A percentile compares a stretch with the other conserved stretches of the same genome.
Evolutionary conservation across 768 basidiomycete genomes (phyloP).

Genomic region (Hypholoma fasciculare): DNA sequence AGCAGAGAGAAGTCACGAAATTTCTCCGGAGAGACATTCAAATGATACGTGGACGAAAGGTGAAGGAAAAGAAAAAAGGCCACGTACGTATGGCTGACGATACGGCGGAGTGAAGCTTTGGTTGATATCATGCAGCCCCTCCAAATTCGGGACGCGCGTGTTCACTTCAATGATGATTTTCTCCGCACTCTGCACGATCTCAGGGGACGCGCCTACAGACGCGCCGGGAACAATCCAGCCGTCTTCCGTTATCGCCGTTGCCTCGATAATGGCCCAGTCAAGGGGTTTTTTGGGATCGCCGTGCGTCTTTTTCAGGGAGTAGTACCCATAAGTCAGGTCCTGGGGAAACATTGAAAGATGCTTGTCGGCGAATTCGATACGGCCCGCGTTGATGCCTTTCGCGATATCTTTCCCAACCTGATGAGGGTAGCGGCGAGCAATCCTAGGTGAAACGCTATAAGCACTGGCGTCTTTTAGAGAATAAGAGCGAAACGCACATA

Average conservation of each 20-base stretch:
- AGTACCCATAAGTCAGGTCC: constrained; percentile 49
- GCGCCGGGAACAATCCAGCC: constrained; percentile 48
- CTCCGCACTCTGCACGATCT: constrained; percentile 47
- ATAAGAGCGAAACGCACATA: constrained; percentile 31
- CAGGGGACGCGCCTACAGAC: constrained; percentile 47
- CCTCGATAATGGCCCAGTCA: constrained; percentile 52
- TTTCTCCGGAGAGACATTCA: neutral
- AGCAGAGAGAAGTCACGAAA: neutral
- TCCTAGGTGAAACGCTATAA: constrained; percentile 10
- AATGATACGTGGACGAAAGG: constrained; percentile 8
- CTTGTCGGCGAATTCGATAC: constrained; percentile 49
- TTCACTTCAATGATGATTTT: constrained; percentile 54
- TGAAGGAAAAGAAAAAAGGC: neutral
- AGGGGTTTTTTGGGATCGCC: constrained; percentile 44
- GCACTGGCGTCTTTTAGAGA: neutral
- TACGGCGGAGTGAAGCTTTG: constrained; percentile 43
- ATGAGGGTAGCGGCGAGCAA: constrained; percentile 42
- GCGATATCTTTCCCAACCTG: constrained; percentile 50
- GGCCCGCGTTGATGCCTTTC: constrained; percentile 48
- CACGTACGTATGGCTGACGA: constrained; percentile 39
- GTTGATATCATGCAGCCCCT: constrained; percentile 50
- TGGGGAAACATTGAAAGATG: constrained; percentile 54
- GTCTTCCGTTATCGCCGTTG: constrained; percentile 49
- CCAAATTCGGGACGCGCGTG: constrained; percentile 44
- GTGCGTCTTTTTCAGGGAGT: constrained; percentile 41